Base-by-base conservation (phyloP, 176 grass and related monocot genomes). In the Secale cereale region DNA sequence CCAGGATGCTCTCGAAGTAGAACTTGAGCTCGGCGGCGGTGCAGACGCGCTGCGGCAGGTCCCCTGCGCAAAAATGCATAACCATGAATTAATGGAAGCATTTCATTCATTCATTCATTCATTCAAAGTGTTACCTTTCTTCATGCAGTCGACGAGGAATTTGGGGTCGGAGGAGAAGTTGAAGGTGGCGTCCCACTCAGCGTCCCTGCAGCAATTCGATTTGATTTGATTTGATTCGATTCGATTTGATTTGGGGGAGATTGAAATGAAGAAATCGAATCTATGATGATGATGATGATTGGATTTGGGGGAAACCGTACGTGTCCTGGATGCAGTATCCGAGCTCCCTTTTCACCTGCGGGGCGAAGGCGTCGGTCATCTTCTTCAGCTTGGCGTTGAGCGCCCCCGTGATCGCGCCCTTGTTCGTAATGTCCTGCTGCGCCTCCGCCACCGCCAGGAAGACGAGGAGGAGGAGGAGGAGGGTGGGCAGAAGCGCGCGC, bases 21-120 rank as follows among this genome's bases (percentile, higher is more conserved):
- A 98, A 98, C 67, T 92, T 93, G 78, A 98, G 93, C 78, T 98
- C 95, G 0, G 93, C 95, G 3, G 91, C 82, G 1, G 95, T 98
- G 85, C 95, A 98, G 14, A 95, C 50, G 2, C 93, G 92, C 31
- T 85, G 83, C 8, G 79, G 70, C 17, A 98, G 83, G 78, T 98
- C 95, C 75, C 95, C 95, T 98, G 92, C 50, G 7, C 1, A 39
- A 43, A 61, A 41, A 52, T 45, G 62, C 19, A 15, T 17, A 14
- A 4, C 3, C 8, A 39, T 10, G 8, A 14, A 48, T 48, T 48
- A 48, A 15, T 43, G 40, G 2, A 43, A 41, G 7, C 41, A 43
- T 13, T 43, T 45, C 12, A 14, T n/a, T n/a, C n/a, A 45, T 45
- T 45, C 41, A 45, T 45, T 14, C 12, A 45, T 45, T 12, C 41